Conservation (phyloP, 768 basidiomycete species). For the Melanogaster broomeanus region DNA sequence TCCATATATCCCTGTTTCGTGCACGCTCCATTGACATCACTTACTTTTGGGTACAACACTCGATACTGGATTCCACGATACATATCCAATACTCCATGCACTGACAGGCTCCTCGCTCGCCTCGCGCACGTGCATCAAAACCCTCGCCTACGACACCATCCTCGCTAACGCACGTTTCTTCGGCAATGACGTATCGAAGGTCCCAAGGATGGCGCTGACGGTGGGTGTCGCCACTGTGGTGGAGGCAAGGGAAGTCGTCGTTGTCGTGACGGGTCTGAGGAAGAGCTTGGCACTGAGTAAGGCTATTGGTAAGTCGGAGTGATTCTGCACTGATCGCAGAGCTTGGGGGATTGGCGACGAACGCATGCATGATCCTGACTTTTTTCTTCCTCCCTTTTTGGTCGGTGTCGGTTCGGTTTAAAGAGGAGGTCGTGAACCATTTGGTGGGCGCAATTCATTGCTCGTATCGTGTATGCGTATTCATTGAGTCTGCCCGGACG, state of each 20-base stretch:
- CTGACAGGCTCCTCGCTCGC: slow-evolving; percentile 73
- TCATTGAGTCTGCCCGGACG: not conserved
- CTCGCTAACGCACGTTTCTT: slow-evolving; percentile 94
- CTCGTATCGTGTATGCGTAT: not conserved
- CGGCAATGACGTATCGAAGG: slow-evolving; percentile 73
- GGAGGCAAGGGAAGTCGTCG: slow-evolving; percentile 81
- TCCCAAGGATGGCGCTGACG: slow-evolving; percentile 86
- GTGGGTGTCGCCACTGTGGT: slow-evolving; percentile 89
- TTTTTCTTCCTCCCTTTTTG: not conserved
- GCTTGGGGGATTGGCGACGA: too few species aligned
- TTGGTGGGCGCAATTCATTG: slow-evolving; percentile 44
- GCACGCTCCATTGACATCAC: too few species aligned
- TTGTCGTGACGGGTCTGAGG: slow-evolving; percentile 82
- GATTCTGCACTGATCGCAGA: too few species aligned
- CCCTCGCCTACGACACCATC: slow-evolving; percentile 90
- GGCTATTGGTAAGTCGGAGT: slow-evolving; percentile 68
- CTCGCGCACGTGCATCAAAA: slow-evolving; percentile 89
- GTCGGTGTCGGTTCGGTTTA: not conserved
- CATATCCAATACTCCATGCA: too few species aligned
- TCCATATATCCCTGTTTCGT: not conserved
- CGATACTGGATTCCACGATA: too few species aligned
- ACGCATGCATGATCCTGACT: too few species aligned
- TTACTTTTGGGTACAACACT: too few species aligned
- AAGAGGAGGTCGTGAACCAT: slow-evolving; percentile 90
- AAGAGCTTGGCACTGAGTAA: slow-evolving; percentile 86